Conservation (phyloP, 306 rosid species). For the Sechiopsis laciniata region DNA sequence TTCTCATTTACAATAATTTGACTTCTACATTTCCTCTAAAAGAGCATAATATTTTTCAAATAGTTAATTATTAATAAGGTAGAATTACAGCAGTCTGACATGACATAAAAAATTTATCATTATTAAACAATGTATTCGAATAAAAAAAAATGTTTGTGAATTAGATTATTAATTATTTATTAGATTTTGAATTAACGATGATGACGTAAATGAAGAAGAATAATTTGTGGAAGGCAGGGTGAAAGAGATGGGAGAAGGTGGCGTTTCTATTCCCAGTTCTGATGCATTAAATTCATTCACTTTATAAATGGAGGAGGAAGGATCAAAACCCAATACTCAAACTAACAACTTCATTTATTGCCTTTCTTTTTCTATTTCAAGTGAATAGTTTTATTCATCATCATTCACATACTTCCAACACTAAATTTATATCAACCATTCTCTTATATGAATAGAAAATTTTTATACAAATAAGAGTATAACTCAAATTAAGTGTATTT, state of each 20-base stretch:
- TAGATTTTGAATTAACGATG: neutral
- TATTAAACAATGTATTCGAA: neutral
- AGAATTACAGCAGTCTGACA: slow-evolving; percentile 7
- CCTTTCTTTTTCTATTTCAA: slow-evolving; percentile 14
- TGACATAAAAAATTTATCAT: neutral
- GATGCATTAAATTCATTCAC: slow-evolving; percentile 15
- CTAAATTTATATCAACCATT: too few species aligned
- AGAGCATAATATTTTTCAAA: neutral
- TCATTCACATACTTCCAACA: slow-evolving; percentile 4
- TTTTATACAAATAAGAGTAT: too few species aligned
- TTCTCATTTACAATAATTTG: neutral
- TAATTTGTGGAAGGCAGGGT: slow-evolving; percentile 20
- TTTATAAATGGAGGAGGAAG: neutral
- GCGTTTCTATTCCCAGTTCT: slow-evolving; percentile 18
- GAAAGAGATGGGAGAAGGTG: slow-evolving; percentile 23
- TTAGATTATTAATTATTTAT: too few species aligned
- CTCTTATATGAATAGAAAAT: too few species aligned
- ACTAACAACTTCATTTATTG: slow-evolving; percentile 16
- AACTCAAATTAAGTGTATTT: too few species aligned
- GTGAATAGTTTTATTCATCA: slow-evolving; percentile 7
- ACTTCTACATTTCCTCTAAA: neutral
- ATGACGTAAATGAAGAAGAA: slow-evolving; percentile 18
- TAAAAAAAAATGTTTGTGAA: too few species aligned
- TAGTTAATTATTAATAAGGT: neutral
- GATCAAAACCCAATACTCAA: neutral